A percentile compares a stretch with the other conserved stretches of the same genome.
Evolutionary conservation across 768 basidiomycete genomes (phyloP).

Genomic region (Chalciporus pseudorubinellus): DNA sequence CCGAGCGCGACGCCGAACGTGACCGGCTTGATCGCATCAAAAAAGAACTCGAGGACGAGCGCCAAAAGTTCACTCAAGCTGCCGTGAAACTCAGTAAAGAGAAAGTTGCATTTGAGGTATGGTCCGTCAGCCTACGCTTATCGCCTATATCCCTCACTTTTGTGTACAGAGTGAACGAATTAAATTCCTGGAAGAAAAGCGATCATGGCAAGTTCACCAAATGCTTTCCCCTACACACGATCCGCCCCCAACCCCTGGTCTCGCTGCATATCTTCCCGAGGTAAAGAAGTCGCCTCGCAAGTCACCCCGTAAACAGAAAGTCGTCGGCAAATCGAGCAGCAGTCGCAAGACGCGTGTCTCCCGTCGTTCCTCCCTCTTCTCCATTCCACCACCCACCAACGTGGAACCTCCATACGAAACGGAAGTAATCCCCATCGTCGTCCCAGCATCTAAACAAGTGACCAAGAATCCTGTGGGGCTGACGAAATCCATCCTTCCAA

Average conservation of each 20-base stretch:
- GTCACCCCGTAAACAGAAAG: constrained; percentile 45
- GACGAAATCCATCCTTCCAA: constrained; percentile 54
- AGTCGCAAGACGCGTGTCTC: constrained; percentile 45
- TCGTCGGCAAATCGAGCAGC: constrained; percentile 46
- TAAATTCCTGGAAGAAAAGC: constrained; percentile 64
- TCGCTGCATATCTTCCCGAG: constrained; percentile 25
- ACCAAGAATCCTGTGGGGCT: constrained; percentile 19
- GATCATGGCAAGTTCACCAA: constrained; percentile 66
- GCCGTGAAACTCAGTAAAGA: constrained; percentile 63
- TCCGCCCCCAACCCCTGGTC: constrained; percentile 16
- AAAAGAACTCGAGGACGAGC: constrained; percentile 62
- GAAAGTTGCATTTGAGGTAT: constrained; percentile 63
- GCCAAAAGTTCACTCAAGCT: constrained; percentile 61
- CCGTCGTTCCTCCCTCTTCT: constrained; percentile 44
- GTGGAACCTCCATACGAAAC: constrained; percentile 51
- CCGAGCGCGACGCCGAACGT: constrained; percentile 52
- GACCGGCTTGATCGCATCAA: constrained; percentile 51
- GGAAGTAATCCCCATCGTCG: constrained; percentile 41
- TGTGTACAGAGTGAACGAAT: constrained; percentile 54
- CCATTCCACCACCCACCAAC: constrained; percentile 33
- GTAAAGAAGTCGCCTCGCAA: constrained; percentile 43
- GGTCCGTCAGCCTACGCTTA: not conserved
- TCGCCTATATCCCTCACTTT: constrained; percentile 1
- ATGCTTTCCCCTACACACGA: constrained; percentile 46
- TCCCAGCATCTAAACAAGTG: constrained; percentile 29